Evolutionary conservation across 2,329 filamentous ascomycete species (phyloP).

Genomic region (Fusarium guadeloupense): DNA sequence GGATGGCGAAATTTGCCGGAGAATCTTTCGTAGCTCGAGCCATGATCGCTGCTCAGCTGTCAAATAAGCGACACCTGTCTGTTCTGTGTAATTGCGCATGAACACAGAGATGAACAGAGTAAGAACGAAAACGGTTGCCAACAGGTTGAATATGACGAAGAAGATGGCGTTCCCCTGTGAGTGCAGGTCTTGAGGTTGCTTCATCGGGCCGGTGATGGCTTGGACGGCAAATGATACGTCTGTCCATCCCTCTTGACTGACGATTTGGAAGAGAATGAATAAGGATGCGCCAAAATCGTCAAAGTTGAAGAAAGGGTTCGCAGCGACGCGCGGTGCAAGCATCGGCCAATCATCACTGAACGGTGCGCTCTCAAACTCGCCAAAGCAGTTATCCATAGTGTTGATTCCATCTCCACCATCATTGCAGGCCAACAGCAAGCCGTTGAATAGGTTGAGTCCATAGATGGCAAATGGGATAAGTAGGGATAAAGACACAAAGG

Average conservation of each 20-base stretch:
- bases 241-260: slow-evolving; percentile 97
- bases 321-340: slow-evolving; percentile 80
- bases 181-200: slow-evolving; percentile 74
- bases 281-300: slow-evolving; percentile 93
- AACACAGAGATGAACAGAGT: slow-evolving; percentile 99
- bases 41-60: slow-evolving; percentile 96
- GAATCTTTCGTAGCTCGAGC: slow-evolving; percentile 91
- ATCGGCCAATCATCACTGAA: slow-evolving; percentile 81
- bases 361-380: slow-evolving; percentile 80
- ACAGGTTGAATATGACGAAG: slow-evolving; percentile 94
- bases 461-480: slow-evolving; percentile 97
- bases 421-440: slow-evolving; percentile 82
- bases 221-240: slow-evolving; percentile 90
- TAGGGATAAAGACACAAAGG: slow-evolving; percentile 92
- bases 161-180: slow-evolving; percentile 90
- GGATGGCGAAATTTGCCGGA: slow-evolving; percentile 92
- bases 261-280: slow-evolving; percentile 98
- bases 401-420: slow-evolving; percentile 62
- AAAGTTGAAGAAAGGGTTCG: slow-evolving; percentile 89
- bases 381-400: slow-evolving; percentile 78
- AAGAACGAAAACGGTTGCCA: slow-evolving; percentile 94
- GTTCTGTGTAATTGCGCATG: slow-evolving; percentile 99
- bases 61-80: slow-evolving; percentile 95
- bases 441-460: slow-evolving; percentile 90
- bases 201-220: slow-evolving; percentile 78